A percentile compares a stretch with the other conserved stretches of the same genome.
Conservation (phyloP, 2,329 filamentous ascomycete genomes). For the Nemania sp. region DNA sequence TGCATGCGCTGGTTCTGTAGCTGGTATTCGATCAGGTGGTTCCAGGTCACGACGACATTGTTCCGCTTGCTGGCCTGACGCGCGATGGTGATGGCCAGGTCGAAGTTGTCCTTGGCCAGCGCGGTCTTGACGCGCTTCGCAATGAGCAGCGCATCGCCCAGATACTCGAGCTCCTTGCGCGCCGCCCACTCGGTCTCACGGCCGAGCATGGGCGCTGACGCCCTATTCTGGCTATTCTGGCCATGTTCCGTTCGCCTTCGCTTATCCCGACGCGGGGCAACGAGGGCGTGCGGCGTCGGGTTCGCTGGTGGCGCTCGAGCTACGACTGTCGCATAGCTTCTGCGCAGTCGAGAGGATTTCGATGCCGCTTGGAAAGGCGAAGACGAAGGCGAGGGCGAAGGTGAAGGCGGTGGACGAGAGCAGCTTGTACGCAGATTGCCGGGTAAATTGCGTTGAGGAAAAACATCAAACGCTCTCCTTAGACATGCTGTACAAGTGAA, state of each 20-base stretch:
- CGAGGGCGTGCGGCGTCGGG: not conserved
- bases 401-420: too few species aligned
- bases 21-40: conserved; percentile 75
- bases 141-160: conserved; percentile 74
- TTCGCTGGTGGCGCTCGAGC: not conserved
- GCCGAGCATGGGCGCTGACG: conserved; percentile 30
- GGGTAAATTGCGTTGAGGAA: too few species aligned
- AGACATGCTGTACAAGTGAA: conserved; percentile 45
- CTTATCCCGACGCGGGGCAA: too few species aligned
- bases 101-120: conserved; percentile 61
- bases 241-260: too few species aligned
- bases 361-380: conserved; percentile 12
- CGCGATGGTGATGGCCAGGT: conserved; percentile 70
- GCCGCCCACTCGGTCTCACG: conserved; percentile 42
- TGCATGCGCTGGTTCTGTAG: conserved; percentile 63
- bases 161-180: conserved; percentile 61
- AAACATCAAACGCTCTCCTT: conserved; percentile 33
- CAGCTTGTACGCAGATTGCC: conserved; percentile 9
- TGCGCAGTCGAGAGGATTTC: conserved; percentile 18
- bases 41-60: conserved; percentile 80
- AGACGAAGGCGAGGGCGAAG: not conserved
- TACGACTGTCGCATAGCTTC: conserved; percentile 27
- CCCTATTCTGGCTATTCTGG: not conserved
- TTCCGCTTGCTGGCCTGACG: conserved; percentile 68
- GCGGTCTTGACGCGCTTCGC: conserved; percentile 66